A percentile compares a stretch with the other conserved stretches of the same genome.
These are phyloP conservation scores for Erysimum cheiri DNA, from an alignment of 441 rosid genomes.

Conservation along the genomic window DNA sequence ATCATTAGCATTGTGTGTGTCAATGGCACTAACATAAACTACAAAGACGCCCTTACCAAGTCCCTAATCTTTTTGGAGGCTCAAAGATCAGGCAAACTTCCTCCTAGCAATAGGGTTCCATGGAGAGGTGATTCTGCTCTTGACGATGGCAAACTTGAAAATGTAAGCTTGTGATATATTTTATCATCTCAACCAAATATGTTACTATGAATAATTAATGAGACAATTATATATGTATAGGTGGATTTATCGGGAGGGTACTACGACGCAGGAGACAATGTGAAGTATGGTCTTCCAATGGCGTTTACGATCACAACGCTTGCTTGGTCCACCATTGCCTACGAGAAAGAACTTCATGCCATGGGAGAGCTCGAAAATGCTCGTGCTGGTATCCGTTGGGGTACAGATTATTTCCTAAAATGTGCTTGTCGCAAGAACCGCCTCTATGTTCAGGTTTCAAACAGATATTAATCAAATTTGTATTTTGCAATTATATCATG, in stretches of 20 bases:
- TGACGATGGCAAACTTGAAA: slow-evolving; percentile 74
- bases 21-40: slow-evolving; percentile 49
- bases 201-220: background rate
- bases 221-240: slow-evolving; percentile 40
- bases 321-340: slow-evolving; percentile 68
- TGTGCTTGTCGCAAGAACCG: slow-evolving; percentile 52
- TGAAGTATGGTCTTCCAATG: slow-evolving; percentile 88
- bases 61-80: slow-evolving; percentile 86
- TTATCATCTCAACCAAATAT: background rate
- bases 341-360: slow-evolving; percentile 54
- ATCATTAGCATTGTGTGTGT: slow-evolving; percentile 50
- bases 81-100: slow-evolving; percentile 91
- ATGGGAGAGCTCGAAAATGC: slow-evolving; percentile 58
- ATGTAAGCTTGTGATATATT: slow-evolving; percentile 47
- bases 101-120: slow-evolving; percentile 56
- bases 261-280: slow-evolving; percentile 97
- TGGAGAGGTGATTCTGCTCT: slow-evolving; percentile 98
- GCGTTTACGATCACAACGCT: slow-evolving; percentile 87
- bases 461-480: background rate
- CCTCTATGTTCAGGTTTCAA: slow-evolving; percentile 67
- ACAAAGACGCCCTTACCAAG: slow-evolving; percentile 76
- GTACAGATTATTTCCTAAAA: slow-evolving; percentile 86
- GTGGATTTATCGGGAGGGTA: slow-evolving; percentile 86
- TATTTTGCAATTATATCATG: background rate
- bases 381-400: slow-evolving; percentile 76